Evolutionary conservation across 257 asterid genomes (phyloP), one percentile per base, ranked within the genome.

Genomic region (Misopates orontium): DNA sequence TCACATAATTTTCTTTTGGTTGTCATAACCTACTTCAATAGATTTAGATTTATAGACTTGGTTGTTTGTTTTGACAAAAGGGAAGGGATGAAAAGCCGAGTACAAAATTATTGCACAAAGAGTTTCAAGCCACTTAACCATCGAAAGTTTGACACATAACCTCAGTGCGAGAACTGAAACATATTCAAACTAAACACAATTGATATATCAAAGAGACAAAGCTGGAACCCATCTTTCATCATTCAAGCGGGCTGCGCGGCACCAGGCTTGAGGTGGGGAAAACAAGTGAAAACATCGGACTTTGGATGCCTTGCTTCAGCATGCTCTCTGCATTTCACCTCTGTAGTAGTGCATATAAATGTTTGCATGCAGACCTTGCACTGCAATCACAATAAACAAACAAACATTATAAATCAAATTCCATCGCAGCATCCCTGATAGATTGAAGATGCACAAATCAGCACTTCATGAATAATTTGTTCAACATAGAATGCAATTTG

Each of bases 361-460:
- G 88, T 85, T 69, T 85, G 91, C 91, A 85, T 85, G 63, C 91
- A 85, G 48, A 85, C 86, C 74, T 85, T 85, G 83, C 91, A 85
- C 91, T 84, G 86, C 73, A 78, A 56, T 62, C 57, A 52, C 24
- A 18, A 52, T 48, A 55, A 63, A 50, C 28, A 6, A 25, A 6
- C 49, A 22, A 11, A n/a, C 52, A 41, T 40, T n/a, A 23, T 41
- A 57, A 32, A 59, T 18, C 64, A 57, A 56, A 5, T 18, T 47
- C 52, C 52, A 28, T 28, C 52, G 18, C 13, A 4, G 19, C 9
- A n/a, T 18, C 15, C 22, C 9, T 1, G 21, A n/a, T n/a, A n/a
- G 21, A 49, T 20, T 7, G 8, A 17, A 12, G 21, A 49, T n/a
- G 21, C 55, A 49, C 5, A 18, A n/a, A 9, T 9, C 23, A 49